Evolutionary conservation across 2,329 filamentous ascomycete genomes (phyloP), one percentile per base, ranked within the genome.

Genomic region (Fusarium sp.): DNA sequence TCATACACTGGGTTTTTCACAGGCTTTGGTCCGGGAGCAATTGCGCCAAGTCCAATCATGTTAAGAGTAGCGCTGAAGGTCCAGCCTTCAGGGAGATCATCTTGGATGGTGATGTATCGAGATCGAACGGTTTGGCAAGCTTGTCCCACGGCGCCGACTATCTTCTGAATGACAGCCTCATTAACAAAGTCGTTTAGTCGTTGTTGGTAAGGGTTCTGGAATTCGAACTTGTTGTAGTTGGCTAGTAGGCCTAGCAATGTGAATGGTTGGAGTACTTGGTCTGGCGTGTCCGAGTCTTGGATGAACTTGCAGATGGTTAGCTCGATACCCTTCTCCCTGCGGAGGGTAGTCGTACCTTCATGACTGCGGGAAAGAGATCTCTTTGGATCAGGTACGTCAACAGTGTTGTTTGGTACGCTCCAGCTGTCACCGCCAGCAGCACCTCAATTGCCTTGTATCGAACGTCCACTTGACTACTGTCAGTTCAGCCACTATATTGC

Each of bases 211-310:
- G 95, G 95, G 74, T 99, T 99, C 78, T 97, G 94, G 61, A 97
- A 95, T 80, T 99, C 96, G 77, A 99, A 99, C 80, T 98, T 99
- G 86, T 99, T 98, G 86, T 98, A 98, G 81, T 98, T 99, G 70
- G 93, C 92, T 56, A 99, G 84, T 6, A 98, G 85, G 14, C 95
- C 95, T 22, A 98, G 85, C 12, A 98, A 87, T 16, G 91, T 88
- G 72, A 98, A 94, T 1, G 95, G 92, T 62, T 92, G 88, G 45
- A 93, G 87, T 61, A 88, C 88, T 75, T 86, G 85, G 20, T 85
- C 82, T 34, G 88, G 84, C 25, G 86, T 85, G 65, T 94, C 90
- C 46, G 90, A 87, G 71, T 97, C 93, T 82, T 96, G 92, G 64
- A 97, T 89, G 77, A 94, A 92, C 92, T 94, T 25, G 71, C 1